phyloP scores from a whole-genome alignment of 345 rosid genomes.

The Syzygium aqueum region DNA sequence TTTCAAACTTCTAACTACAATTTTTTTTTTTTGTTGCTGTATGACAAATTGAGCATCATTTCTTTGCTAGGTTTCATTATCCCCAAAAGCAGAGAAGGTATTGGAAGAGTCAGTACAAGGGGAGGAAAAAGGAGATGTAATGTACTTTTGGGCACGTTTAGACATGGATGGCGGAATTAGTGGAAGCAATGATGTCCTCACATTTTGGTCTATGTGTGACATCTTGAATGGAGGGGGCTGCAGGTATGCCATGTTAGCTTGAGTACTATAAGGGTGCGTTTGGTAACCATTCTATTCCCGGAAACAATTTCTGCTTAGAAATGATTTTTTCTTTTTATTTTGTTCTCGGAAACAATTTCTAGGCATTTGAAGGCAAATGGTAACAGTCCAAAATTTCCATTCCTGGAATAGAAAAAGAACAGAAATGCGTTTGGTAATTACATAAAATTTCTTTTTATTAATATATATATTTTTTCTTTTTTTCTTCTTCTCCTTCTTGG shows the following conservation, averaged over 20 bases:
- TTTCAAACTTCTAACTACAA: neutral
- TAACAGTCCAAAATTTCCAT: no score
- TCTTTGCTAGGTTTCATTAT: constrained; percentile 43
- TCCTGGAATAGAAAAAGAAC: no score
- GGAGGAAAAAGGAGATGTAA: constrained; percentile 44
- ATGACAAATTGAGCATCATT: neutral
- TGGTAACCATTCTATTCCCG: no score
- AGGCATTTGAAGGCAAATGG: no score
- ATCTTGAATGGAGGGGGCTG: constrained; percentile 62
- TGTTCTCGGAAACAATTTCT: no score
- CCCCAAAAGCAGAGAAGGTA: constrained; percentile 49
- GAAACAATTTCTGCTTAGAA: no score
- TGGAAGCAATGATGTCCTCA: constrained; percentile 27
- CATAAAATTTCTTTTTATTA: no score
- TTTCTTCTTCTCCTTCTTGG: no score
- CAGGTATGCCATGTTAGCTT: constrained; percentile 33
- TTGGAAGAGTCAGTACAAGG: constrained; percentile 43
- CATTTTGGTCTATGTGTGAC: constrained; percentile 80
- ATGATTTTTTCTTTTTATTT: no score
- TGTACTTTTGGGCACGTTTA: constrained; percentile 65
- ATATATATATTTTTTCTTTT: no score
- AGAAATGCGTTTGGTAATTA: no score
- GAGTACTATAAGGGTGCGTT: neutral
- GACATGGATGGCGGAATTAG: constrained; percentile 36
- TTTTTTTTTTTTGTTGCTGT: constrained; percentile 5